Evolutionary conservation across 169 alveolate species (phyloP), one percentile per base, ranked within the genome.

Genomic region (Toxoplasma gondii): DNA sequence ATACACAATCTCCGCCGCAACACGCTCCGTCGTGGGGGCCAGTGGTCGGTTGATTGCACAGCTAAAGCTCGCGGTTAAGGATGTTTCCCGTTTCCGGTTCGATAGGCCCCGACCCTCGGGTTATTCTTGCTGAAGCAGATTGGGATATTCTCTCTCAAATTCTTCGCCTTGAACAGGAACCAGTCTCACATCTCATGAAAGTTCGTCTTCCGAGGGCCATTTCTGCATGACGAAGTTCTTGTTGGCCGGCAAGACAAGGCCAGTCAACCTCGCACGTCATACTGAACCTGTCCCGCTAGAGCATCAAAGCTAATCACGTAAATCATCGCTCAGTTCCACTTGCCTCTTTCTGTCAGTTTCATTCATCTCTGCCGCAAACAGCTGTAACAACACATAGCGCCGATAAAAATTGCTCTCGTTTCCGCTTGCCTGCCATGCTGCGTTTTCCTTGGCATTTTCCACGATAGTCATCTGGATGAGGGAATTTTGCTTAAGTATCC

Each of bases 371-470:
- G 49, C n/a, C n/a, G 24, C 74, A 78, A 44, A 88, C 19, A 7
- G 53, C 10, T 70, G 44, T 70, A 78, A 10, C 1, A 19, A 4
- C 16, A 78, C 49, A 38, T n/a, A 78, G 86, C 45, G 86, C 44
- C 82, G 43, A 78, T 64, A 27, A 64, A 27, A 64, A 53, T 53
- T 9, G n/a, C 34, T 19, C 74, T 16, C 74, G 74, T 22, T 4
- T 64, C 22, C 74, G n/a, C 88, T 74, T 70, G 80, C 94, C 91
- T 31, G 94, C 74, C 24, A 82, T 43, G 82, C 54, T 49, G 27
- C 80, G 91, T 39, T 86, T 49, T 34, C 94, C 94, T 81, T 80
- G 83, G 69, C 94, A 92, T 34, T 39, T 82, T 22, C 94, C 94
- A 29, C 49, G 53, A 54, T 92, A 92, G 74, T 54, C 67, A 29